These are phyloP conservation scores for Durio zibethinus DNA, from an alignment of 345 rosid species.

Conservation along the genomic window DNA sequence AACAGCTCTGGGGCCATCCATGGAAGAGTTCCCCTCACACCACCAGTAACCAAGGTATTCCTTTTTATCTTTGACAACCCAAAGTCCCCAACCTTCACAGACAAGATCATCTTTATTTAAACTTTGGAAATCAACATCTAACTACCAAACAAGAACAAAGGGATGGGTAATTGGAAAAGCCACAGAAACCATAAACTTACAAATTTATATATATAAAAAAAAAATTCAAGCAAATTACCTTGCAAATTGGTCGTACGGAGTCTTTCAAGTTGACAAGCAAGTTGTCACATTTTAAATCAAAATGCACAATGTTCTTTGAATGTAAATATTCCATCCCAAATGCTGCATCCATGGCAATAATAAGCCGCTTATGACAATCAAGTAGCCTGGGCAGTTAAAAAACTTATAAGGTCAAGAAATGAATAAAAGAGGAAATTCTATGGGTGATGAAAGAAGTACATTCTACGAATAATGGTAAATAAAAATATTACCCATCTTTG, in stretches of 20 bases:
- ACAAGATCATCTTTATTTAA: not conserved
- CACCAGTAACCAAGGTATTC: conserved; percentile 80
- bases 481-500: conserved; percentile 69
- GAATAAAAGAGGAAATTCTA: not conserved
- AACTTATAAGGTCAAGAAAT: not conserved
- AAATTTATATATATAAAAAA: not conserved
- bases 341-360: conserved; percentile 99
- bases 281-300: conserved; percentile 96
- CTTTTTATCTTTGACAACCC: conserved; percentile 78
- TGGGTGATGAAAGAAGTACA: not conserved
- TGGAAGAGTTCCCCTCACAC: conserved; percentile 75
- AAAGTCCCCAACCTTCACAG: conserved; percentile 66
- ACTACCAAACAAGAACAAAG: not conserved
- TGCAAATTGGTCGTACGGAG: conserved; percentile 90
- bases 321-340: conserved; percentile 99
- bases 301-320: conserved; percentile 94
- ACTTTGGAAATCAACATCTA: not conserved
- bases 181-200: not conserved
- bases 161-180: not conserved
- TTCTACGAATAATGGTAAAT: not conserved
- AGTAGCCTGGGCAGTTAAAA: conserved; percentile 52
- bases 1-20: conserved; percentile 89
- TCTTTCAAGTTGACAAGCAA: conserved; percentile 96
- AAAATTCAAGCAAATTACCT: conserved; percentile 47
- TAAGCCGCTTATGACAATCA: conserved; percentile 86